These are phyloP conservation scores for Fraxinus angustifolia DNA, from an alignment of 305 asterid species.

Conservation along the genomic window DNA sequence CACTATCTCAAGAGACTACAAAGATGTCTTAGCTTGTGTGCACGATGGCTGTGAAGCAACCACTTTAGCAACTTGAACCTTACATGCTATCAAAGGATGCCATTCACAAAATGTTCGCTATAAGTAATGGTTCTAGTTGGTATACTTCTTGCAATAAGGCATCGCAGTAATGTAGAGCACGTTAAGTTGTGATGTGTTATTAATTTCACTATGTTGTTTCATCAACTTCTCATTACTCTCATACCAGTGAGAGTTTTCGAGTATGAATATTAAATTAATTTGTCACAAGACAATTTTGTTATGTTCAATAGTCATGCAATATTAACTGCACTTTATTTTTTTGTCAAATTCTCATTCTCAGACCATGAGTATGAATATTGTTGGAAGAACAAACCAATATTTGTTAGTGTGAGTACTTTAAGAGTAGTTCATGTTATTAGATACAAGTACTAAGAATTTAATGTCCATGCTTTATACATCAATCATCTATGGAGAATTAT, in stretches of 20 bases:
- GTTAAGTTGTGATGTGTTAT: background rate
- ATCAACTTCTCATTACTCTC: background rate
- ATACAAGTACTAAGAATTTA: no score
- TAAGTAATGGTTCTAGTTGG: background rate
- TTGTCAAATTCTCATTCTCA: background rate
- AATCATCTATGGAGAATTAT: background rate
- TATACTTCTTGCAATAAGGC: background rate
- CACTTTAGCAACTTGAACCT: conserved; percentile 43
- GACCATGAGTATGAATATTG: background rate
- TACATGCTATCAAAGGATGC: background rate
- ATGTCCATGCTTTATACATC: background rate
- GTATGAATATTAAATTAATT: background rate
- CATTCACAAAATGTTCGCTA: background rate
- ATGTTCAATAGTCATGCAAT: background rate
- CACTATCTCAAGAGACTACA: conserved; percentile 69
- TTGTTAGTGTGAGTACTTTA: background rate
- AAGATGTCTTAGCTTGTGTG: conserved; percentile 71
- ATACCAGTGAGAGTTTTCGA: background rate
- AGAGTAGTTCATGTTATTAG: background rate
- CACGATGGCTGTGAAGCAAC: conserved; percentile 64
- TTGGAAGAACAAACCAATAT: background rate
- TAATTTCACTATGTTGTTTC: background rate
- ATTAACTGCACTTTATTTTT: background rate
- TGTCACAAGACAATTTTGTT: background rate
- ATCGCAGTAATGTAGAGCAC: background rate